These are phyloP conservation scores for Lizanozyma gosingica DNA, from an alignment of 1,139 yeast species.

Conservation along the genomic window DNA sequence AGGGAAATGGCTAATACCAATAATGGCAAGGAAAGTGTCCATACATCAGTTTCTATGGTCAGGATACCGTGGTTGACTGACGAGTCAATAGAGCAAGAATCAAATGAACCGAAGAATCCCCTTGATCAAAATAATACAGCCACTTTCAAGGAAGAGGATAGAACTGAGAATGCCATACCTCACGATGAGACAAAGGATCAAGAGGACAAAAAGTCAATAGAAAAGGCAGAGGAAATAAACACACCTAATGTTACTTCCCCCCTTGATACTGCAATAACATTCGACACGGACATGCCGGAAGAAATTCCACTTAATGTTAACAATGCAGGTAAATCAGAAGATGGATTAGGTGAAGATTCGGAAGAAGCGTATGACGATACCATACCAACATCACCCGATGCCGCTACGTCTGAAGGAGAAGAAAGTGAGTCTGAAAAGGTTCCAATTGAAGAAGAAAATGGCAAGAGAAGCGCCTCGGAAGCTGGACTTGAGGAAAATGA, in stretches of 20 bases:
- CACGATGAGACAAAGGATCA: no score
- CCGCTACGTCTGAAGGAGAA: constrained; percentile 2
- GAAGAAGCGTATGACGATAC: background rate
- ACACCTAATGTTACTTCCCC: no score
- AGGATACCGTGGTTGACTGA: constrained; percentile 26
- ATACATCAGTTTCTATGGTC: constrained; percentile 13
- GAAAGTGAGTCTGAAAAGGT: constrained; percentile 1
- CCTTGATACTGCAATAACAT: no score
- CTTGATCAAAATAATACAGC: constrained; percentile 1
- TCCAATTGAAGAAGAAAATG: constrained; percentile 1
- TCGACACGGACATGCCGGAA: constrained; percentile 5
- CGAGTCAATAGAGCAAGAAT: background rate
- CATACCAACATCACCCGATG: constrained; percentile 1
- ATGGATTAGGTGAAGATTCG: background rate
- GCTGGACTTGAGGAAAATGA: constrained; percentile 1
- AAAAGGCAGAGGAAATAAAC: no score
- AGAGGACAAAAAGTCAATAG: no score
- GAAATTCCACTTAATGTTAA: background rate
- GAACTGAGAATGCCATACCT: no score
- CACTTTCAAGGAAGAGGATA: constrained; percentile 1
- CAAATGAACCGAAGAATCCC: background rate
- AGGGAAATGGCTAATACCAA: constrained; percentile 2
- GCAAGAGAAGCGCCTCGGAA: constrained; percentile 1
- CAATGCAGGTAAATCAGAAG: background rate
- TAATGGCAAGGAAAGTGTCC: constrained; percentile 3